Evolutionary conservation across 768 basidiomycete species (phyloP), one percentile per base, ranked within the genome.

Genomic region (Leccinum subgranulosum): DNA sequence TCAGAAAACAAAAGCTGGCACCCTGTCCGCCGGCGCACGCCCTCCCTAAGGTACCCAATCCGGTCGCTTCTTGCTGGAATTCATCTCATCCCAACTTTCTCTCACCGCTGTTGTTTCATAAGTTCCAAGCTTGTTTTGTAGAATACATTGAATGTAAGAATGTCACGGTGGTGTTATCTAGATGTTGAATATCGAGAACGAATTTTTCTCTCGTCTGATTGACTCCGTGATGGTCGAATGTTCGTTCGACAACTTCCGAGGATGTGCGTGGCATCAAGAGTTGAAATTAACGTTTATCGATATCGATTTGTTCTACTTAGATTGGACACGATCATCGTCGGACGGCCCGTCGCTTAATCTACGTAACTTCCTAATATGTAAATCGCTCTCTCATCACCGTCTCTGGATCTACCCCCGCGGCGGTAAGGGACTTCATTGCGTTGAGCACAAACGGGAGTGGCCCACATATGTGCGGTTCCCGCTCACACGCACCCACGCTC

Each of bases 11-110:
- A 57, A 28, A 5, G 17, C 50, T 1, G 72, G 69, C 2, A 72
- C 70, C 1, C 51, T 72, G 55, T 61, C 68, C 14, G 64, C 15
- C 14, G 70, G 66, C 2, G 70, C 68, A 6, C 57, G 72, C 34
- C 70, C 72, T 1, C 55, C 64, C 10, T 69, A 51, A 59, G 33
- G 4, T 33, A 5, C 17, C 17, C 15, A 5, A n/a, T 15, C 6
- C 11, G 1, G 7, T 15, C 11, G 3, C 2, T 33, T 54, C 15
- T 19, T 23, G 14, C 33, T 9, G 11, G 15, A 15, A 50, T 7
- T 12, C 8, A 17, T 41, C 33, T 49, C 33, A 50, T 45, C 9
- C 2, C 28, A 15, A 29, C 28, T 36, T 53, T 11, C 21, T n/a
- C 29, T 6, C 45, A 50, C 17, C 34, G 55, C 11, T 12, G 17